Evolutionary conservation across 768 basidiomycete species (phyloP), one percentile per base, ranked within the genome.

Genomic region (Mycena kentingensis): DNA sequence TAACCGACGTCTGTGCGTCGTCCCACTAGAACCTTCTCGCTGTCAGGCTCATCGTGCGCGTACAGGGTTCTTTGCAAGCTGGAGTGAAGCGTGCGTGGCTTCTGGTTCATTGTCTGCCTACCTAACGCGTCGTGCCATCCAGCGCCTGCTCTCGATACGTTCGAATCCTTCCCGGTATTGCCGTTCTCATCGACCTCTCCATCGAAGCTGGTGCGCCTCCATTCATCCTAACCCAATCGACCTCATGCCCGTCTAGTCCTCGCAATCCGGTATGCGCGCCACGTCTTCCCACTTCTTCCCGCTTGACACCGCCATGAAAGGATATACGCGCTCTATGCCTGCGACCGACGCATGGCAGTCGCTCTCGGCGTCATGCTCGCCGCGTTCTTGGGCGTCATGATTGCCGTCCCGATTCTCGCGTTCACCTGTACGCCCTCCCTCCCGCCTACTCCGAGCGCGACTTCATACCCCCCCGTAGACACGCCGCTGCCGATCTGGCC

Each of bases 301-400:
- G 15, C 4, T 34, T 26, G 22, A 29, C 24, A n/a, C 16, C 21
- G 4, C 4, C 15, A 3, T 24, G 16, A 16, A 28, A 58, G 57
- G 1, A 41, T 50, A 36, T 59, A 55, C 43, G 58, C 58, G 2
- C 22, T 59, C 3, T 59, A 52, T 38, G 50, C 46, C 31, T 49
- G 42, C 35, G 47, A 46, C 37, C 39, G 38, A 25, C 51, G 25
- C 19, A 52, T 59, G 4, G 58, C 41, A 3, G 29, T 22, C 7
- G 52, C 55, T 27, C 54, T 59, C 26, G 5, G 45, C 4, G 38
- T 36, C 13, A 5, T 59, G n/a, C 36, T 59, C 12, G 32, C 54
- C 19, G 54, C 28, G 2, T 59, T 59, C n/a, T 54, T 59, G n/a
- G 58, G 46, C 1, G 58, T 59, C 29, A 59, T 59, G 58, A 46